Conservation (phyloP, 129 eudicot species). For the Pulicaria dysenterica region DNA sequence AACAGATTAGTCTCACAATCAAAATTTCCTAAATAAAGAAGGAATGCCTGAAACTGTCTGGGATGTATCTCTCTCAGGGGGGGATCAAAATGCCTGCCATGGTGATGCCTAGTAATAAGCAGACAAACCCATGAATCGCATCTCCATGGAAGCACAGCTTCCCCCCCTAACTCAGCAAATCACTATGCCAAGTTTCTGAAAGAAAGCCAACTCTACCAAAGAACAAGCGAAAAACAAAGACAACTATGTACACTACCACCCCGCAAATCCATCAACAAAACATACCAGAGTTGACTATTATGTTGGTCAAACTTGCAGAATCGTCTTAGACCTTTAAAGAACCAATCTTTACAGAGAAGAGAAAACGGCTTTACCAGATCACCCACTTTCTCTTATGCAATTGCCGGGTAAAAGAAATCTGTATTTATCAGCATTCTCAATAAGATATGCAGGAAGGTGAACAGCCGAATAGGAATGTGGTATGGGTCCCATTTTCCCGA, state of each 20-base stretch:
- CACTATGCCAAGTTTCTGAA: constrained; percentile 32
- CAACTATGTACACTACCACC: constrained; percentile 54
- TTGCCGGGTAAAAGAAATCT: constrained; percentile 84
- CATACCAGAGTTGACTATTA: constrained; percentile 37
- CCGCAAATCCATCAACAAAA: constrained; percentile 44
- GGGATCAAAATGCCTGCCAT: constrained; percentile 35
- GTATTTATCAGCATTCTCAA: constrained; percentile 72
- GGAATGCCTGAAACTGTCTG: constrained; percentile 38
- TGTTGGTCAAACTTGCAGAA: constrained; percentile 30
- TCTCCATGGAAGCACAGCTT: constrained; percentile 37
- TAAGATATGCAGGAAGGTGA: constrained; percentile 75
- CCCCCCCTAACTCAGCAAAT: constrained; percentile 34
- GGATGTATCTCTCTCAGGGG: constrained; percentile 31
- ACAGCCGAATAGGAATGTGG: constrained; percentile 94
- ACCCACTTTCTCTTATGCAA: constrained; percentile 80
- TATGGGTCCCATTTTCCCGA: constrained; percentile 90
- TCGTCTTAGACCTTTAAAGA: constrained; percentile 32
- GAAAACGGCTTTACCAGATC: constrained; percentile 16
- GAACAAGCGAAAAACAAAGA: constrained; percentile 27
- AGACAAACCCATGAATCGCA: constrained; percentile 34
- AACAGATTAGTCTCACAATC: constrained; percentile 56
- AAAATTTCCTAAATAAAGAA: constrained; percentile 54
- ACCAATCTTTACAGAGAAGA: constrained; percentile 44
- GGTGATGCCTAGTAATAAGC: constrained; percentile 38
- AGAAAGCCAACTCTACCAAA: constrained; percentile 38